Evolutionary conservation across 371 early-diverging fungal genomes (phyloP).

Genomic region (Rhizopus stolonifer): DNA sequence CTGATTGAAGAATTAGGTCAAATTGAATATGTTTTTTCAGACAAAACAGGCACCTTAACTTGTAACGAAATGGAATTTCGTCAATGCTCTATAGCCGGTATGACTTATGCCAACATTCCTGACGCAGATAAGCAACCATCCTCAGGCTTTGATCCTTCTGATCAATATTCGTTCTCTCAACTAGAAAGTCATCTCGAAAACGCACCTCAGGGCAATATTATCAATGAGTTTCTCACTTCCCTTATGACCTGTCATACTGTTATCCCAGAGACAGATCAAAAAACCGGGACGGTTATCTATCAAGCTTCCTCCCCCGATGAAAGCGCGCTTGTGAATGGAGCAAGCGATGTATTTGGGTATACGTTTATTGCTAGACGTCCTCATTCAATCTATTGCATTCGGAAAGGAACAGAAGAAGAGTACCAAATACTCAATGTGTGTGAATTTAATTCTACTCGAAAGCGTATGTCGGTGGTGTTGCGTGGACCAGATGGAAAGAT

Average conservation of each 20-base stretch:
- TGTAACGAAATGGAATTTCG: slow-evolving; percentile 96
- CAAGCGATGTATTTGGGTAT: slow-evolving; percentile 63
- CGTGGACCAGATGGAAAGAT: slow-evolving; percentile 87
- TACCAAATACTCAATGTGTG: slow-evolving; percentile 91
- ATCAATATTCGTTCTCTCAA: slow-evolving; percentile 65
- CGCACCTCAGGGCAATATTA: slow-evolving; percentile 50
- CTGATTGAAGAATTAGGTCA: slow-evolving; percentile 95
- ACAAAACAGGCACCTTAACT: slow-evolving; percentile 96
- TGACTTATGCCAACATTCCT: slow-evolving; percentile 66
- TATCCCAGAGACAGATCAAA: slow-evolving; percentile 76
- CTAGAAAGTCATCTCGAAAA: slow-evolving; percentile 55
- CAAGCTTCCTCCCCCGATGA: slow-evolving; percentile 93
- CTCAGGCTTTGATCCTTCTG: slow-evolving; percentile 26
- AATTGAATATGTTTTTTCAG: slow-evolving; percentile 82
- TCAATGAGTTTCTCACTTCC: slow-evolving; percentile 73
- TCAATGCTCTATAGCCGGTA: slow-evolving; percentile 77
- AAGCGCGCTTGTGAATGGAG: slow-evolving; percentile 85
- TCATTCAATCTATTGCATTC: slow-evolving; percentile 75
- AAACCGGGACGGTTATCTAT: slow-evolving; percentile 61
- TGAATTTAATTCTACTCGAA: slow-evolving; percentile 97
- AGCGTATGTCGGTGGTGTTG: slow-evolving; percentile 93
- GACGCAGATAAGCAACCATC: slow-evolving; percentile 58
- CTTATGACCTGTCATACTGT: slow-evolving; percentile 97
- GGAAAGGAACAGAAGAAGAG: slow-evolving; percentile 61
- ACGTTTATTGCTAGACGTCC: slow-evolving; percentile 82